Conservation (phyloP, 2,329 filamentous ascomycete species). For the Nemania diffusa region DNA sequence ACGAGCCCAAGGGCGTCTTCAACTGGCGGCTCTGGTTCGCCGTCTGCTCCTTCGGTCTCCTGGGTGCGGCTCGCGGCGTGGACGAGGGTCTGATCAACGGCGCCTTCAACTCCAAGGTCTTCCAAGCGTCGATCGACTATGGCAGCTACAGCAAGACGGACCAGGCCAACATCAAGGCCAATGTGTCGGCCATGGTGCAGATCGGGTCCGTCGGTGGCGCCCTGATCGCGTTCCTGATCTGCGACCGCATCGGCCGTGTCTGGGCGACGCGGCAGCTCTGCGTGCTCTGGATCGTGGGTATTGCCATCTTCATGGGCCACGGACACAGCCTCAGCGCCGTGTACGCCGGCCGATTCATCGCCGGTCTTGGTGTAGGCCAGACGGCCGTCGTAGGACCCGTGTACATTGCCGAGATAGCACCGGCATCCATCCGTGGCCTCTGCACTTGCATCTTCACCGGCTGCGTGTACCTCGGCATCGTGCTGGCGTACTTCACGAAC, state of each 20-base stretch:
- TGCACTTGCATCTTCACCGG: constrained; percentile 78
- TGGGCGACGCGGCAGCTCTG: constrained; percentile 70
- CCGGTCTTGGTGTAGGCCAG: constrained; percentile 72
- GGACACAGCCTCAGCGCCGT: constrained; percentile 66
- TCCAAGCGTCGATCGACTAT: constrained; percentile 69
- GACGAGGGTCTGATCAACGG: constrained; percentile 83
- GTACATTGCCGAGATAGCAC: constrained; percentile 78
- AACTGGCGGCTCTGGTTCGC: constrained; percentile 85
- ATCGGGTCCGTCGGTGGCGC: constrained; percentile 79
- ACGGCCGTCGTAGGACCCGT: constrained; percentile 75
- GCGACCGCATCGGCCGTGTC: constrained; percentile 70
- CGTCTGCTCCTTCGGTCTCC: constrained; percentile 76
- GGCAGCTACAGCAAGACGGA: constrained; percentile 61
- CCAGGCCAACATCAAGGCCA: constrained; percentile 75
- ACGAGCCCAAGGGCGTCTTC: constrained; percentile 75
- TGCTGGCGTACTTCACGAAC: constrained; percentile 81
- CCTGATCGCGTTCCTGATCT: constrained; percentile 69
- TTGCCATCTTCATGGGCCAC: constrained; percentile 66
- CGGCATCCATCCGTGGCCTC: constrained; percentile 74
- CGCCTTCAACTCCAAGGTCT: constrained; percentile 73
- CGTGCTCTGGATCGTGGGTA: constrained; percentile 66
- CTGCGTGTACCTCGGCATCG: constrained; percentile 80
- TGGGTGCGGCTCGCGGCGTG: constrained; percentile 81
- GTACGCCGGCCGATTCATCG: constrained; percentile 74
- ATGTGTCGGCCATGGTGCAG: constrained; percentile 85